Evolutionary conservation across 1,139 yeast species (phyloP), one percentile per base, ranked within the genome.

Genomic region (Chernovozyma sophiae-reginae): DNA sequence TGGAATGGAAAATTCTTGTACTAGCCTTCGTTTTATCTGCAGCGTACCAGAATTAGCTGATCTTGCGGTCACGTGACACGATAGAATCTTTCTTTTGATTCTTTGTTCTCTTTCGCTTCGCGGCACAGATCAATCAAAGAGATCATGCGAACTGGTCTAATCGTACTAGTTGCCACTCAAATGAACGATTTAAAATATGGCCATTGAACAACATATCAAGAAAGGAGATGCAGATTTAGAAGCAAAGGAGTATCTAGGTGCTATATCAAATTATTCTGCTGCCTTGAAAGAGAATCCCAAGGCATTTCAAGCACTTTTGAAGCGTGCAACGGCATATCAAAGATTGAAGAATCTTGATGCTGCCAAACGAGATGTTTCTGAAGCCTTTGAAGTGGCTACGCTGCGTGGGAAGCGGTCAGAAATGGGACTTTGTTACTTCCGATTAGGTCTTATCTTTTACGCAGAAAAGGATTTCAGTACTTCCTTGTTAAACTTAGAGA

Each of bases 351-450:
- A 72, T 44, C 62, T 57, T 51, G 72, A 73, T 25, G 58, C 62
- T 27, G 79, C 92, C 33, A 56, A 75, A 37, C 59, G 61, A 3
- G 79, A 75, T 43, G 66, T 86, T 16, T 68, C 74, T 8, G 55
- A 58, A 19, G 92, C 94, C 0, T 66, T 79, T 28, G 55, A 60
- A 1, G 51, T 75, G 22, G 89, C 94, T 0, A 58, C 62, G 28
- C 59, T 56, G 4, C 58, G 76, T 32, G 81, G 81, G 0, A 74
- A 68, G 37, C 61, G 80, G 41, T 61, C 63, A 3, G 72, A 72
- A n/a, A 65, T 81, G 29, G 84, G 78, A 0, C 62, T 69, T 23
- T 77, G 82, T 19, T 74, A 81, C 48, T 77, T 79, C 51, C 68
- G 86, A 30, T 62, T 81, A 38, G 86, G 78, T 8, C 58, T 79